These are phyloP conservation scores for Lycium ferocissimum DNA, from an alignment of 257 asterid genomes.

Conservation along the genomic window DNA sequence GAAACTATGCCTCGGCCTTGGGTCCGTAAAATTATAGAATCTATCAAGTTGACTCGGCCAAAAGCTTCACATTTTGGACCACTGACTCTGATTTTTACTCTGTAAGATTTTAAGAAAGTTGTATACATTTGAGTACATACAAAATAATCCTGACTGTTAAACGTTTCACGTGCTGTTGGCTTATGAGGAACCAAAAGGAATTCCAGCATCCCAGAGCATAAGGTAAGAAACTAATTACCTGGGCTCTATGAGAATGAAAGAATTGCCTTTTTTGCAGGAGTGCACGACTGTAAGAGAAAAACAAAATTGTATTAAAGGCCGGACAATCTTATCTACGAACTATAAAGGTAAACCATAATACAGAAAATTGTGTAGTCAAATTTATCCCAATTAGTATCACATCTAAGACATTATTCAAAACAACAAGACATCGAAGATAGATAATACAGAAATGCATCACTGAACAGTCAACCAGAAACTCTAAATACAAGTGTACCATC, in stretches of 20 bases:
- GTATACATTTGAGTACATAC: background rate
- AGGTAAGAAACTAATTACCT: conserved; percentile 58
- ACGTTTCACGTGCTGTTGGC: background rate
- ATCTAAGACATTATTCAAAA: conserved; percentile 24
- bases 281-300: conserved; percentile 63
- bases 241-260: conserved; percentile 99
- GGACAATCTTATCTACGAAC: conserved; percentile 13
- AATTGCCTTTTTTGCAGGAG: conserved; percentile 96
- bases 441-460: conserved; percentile 17
- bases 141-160: conserved; percentile 5
- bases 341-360: background rate
- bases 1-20: background rate
- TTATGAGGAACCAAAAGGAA: conserved; percentile 12
- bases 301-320: conserved; percentile 21
- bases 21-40: background rate
- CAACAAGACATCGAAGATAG: background rate
- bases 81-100: conserved; percentile 14
- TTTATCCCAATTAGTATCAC: background rate
- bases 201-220: background rate
- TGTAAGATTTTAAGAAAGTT: background rate
- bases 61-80: background rate
- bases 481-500: conserved; percentile 13
- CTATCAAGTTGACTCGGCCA: conserved; percentile 7
- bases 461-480: background rate
- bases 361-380: background rate